These are phyloP conservation scores for Leishmania amazonensis DNA, from an alignment of 208 protist genomes.

Conservation along the genomic window DNA sequence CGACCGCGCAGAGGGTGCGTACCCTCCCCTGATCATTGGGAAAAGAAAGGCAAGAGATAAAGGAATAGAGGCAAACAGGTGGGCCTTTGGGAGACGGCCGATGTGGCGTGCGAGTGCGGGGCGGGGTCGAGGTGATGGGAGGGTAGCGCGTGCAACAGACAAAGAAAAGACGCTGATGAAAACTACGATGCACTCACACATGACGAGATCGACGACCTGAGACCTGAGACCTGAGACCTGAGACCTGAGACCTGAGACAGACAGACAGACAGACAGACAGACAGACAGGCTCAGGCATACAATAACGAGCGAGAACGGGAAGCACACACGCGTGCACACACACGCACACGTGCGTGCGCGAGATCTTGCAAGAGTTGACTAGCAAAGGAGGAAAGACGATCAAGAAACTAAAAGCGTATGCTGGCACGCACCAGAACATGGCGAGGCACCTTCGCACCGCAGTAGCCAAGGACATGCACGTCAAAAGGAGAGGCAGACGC, in stretches of 20 bases:
- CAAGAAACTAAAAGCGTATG: neutral
- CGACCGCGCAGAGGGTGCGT: too few relatives aligned
- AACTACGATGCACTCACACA: neutral
- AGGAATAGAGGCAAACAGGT: too few relatives aligned
- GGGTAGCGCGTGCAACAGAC: neutral
- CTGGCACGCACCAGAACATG: neutral
- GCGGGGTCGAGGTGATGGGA: neutral
- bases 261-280: neutral
- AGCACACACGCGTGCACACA: neutral
- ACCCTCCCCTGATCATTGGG: too few relatives aligned
- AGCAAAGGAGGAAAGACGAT: neutral
- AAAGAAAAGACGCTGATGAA: neutral
- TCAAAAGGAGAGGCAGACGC: neutral
- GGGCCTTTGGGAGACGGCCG: neutral
- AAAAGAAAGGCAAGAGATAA: too few relatives aligned
- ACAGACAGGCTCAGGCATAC: neutral
- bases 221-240: neutral
- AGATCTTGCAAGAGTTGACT: neutral
- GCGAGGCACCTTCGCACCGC: neutral
- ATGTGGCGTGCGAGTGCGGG: neutral
- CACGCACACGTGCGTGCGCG: neutral
- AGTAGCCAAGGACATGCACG: neutral
- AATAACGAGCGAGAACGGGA: neutral
- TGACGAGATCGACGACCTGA: neutral
- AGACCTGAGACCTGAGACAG: too few relatives aligned